Evolutionary conservation across 2,329 filamentous ascomycete species (phyloP), one percentile per base, ranked within the genome.

Genomic region (Stagonosporopsis cucurbitacearum): DNA sequence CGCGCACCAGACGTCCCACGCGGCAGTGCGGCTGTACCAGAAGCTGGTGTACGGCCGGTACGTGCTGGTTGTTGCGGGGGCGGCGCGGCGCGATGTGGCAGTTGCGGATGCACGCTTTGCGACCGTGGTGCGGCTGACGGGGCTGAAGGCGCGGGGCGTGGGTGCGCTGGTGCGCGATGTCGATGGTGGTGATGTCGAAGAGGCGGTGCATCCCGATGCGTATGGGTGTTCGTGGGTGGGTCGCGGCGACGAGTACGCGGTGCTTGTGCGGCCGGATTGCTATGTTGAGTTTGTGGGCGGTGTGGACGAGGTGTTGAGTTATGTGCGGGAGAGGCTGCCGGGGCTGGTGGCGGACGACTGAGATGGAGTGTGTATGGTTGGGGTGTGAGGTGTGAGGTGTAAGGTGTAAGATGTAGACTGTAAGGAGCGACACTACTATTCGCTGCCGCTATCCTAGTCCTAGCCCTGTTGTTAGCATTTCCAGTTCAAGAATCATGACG

Each of bases 251-350:
- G 19, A 45, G 13, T 60, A 48, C 32, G 58, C 54, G 2, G 58
- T 58, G 5, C 40, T 60, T 2, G 50, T 60, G 5, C 49, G 58
- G 15, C 58, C 58, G 9, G 58, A 60, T 19, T 60, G 54, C 22
- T 60, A 60, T n/a, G 51, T 54, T 12, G 58, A 60, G 37, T 22
- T 39, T 39, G 50, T 54, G 3, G 50, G 43, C 1, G 22, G 0
- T 2, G 50, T 48, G n/a, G 50, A 32, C 11, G 44, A 48, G 7
- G 50, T 48, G 22, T 11, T 47, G 37, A 12, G 7, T n/a, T 47
- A 54, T 23, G 8, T 32, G 6, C n/a, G 33, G 11, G 36, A 43
- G 7, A 12, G 44, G 22, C 32, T 54, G 8, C 50, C 50, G 1
- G 50, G 50, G 12, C 11, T 54, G 13, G 5, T 23, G 23, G 28